Evolutionary conservation across 73 alveolate species (phyloP), one percentile per base, ranked within the genome.

Genomic region (Effrenium voratum): DNA sequence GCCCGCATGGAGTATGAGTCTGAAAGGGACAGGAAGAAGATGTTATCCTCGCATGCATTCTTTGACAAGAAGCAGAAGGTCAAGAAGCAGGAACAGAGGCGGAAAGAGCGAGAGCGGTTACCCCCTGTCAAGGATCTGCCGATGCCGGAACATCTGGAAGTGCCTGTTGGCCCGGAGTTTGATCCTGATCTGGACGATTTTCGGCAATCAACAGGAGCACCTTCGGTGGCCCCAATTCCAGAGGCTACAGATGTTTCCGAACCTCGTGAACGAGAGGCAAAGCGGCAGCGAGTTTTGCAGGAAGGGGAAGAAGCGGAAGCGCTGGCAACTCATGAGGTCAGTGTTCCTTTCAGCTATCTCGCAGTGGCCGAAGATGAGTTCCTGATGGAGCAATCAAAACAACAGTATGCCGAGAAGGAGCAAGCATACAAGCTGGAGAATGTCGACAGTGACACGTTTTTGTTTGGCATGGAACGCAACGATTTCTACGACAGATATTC

Each of bases 151-250:
- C 70, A 41, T 4, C 30, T 79, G 38, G 22, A 3, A 32, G 30
- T 41, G 3, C 70, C 70, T 0, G 90, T 43, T n/a, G n/a, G n/a
- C n/a, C n/a, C 77, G 22, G 90, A 79, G 43, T 79, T 26, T 79
- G 90, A 79, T 45, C 90, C 90, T 6, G 90, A 79, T 28, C 8
- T 79, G 45, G 70, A 79, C 77, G 70, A 22, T 46, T 79, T 79
- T 45, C n/a, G 77, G 5, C 90, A 43, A 30, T 0, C 70, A 0
- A 41, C 28, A 38, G 60, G 59, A 22, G 3, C 90, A 0, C 43
- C 70, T 5, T 28, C 32, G 24, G 60, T 36, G 0, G n/a, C 70
- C 2, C 90, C 90, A 5, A 45, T n/a, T n/a, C n/a, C n/a, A n/a
- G n/a, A n/a, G n/a, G n/a, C n/a, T n/a, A n/a, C n/a, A n/a, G n/a